Evolutionary conservation across 352 stramenopile genomes (phyloP).

Genomic region (Pythium volutum): DNA sequence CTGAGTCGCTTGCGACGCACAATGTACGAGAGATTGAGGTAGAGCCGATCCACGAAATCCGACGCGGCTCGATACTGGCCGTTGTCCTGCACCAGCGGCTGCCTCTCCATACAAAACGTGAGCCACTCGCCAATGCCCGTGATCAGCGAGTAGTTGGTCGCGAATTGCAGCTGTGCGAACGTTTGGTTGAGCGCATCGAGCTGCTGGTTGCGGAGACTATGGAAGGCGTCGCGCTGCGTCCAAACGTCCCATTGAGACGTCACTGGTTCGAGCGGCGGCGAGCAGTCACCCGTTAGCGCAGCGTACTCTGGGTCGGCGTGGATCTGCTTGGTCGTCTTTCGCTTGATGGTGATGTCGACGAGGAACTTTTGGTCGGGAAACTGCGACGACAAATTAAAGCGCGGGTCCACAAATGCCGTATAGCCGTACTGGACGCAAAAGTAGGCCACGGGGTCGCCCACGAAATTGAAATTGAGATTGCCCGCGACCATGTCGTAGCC

Average conservation of each 20-base stretch:
- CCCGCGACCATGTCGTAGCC: slow-evolving; percentile 3
- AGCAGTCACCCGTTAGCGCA: not conserved
- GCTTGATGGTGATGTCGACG: slow-evolving; percentile 6
- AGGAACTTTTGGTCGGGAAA: slow-evolving; percentile 1
- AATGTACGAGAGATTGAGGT: slow-evolving; percentile 8
- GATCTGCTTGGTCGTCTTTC: not conserved
- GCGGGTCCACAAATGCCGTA: slow-evolving; percentile 1
- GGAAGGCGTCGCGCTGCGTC: not conserved
- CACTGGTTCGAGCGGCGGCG: not conserved
- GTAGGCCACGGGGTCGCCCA: not conserved
- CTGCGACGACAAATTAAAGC: not conserved
- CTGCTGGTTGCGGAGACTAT: not conserved
- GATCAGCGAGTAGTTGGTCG: not conserved
- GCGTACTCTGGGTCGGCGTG: not conserved
- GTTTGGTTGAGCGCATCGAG: slow-evolving; percentile 1
- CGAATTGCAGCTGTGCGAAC: not conserved
- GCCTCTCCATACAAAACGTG: slow-evolving; percentile 4
- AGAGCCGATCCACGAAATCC: not conserved
- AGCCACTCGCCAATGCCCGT: slow-evolving; percentile 5
- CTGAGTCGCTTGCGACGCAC: slow-evolving; percentile 4
- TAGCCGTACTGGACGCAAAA: slow-evolving; percentile 12
- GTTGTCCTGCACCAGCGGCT: not conserved
- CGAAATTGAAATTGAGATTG: slow-evolving; percentile 16
- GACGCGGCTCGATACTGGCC: not conserved
- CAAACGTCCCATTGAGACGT: not conserved